phyloP scores from a whole-genome alignment of 1,139 yeast species.

The Candida sojae region DNA sequence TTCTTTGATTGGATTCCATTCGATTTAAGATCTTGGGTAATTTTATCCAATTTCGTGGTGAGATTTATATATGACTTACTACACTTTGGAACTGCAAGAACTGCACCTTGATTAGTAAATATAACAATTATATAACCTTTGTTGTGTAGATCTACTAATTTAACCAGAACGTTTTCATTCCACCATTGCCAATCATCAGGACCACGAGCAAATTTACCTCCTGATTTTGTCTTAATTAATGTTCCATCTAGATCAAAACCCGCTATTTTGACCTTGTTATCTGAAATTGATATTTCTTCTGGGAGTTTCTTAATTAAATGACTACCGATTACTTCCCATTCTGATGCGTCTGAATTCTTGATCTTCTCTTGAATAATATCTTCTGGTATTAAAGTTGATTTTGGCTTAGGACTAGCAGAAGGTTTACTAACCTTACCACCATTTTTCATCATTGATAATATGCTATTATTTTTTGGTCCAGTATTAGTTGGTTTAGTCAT shows the following conservation, averaged over 20 bases:
- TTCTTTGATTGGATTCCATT: constrained; percentile 17
- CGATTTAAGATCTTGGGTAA: constrained; percentile 8
- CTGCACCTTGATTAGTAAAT: constrained; percentile 86
- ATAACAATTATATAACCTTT: constrained; percentile 53
- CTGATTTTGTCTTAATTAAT: constrained; percentile 60
- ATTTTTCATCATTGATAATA: constrained; percentile 7
- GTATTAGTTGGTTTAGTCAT: neutral
- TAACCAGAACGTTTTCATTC: constrained; percentile 23
- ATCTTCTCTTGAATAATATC: constrained; percentile 1
- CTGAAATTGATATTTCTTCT: neutral
- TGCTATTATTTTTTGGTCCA: constrained; percentile 3
- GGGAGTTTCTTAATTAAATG: constrained; percentile 39
- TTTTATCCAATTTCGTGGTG: constrained; percentile 38
- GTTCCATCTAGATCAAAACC: constrained; percentile 82
- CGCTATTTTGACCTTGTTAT: constrained; percentile 43
- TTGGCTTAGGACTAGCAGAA: neutral
- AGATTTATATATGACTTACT: constrained; percentile 58
- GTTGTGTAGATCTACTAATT: constrained; percentile 24
- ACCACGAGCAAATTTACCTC: constrained; percentile 53
- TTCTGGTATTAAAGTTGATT: constrained; percentile 1
- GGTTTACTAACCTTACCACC: constrained; percentile 1
- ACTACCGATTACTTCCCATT: constrained; percentile 35
- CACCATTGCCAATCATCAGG: constrained; percentile 74
- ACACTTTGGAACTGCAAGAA: constrained; percentile 33
- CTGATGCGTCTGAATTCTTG: neutral